Conservation (phyloP, 1,139 yeast species). For the Debaryomycetaceae sp. region DNA sequence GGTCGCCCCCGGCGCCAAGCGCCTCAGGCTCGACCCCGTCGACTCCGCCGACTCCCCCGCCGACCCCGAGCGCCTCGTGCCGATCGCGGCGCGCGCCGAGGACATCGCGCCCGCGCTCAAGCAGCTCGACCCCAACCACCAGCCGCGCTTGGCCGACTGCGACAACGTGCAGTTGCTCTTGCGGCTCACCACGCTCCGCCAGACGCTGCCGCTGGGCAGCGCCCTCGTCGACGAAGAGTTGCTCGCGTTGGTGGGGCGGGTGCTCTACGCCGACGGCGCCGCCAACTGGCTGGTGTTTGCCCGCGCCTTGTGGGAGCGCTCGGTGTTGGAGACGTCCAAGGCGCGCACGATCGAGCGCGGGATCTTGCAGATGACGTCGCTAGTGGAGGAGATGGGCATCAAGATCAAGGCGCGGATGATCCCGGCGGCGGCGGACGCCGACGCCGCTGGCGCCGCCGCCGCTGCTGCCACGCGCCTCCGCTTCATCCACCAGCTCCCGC, state of each 20-base stretch:
- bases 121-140: conserved; percentile 72
- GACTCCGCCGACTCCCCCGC: conserved; percentile 8
- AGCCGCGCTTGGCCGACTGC: conserved; percentile 65
- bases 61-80: conserved; percentile 42
- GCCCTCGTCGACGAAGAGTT: conserved; percentile 78
- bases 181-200: conserved; percentile 59
- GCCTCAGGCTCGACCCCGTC: conserved; percentile 37
- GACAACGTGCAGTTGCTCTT: conserved; percentile 73
- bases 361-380: conserved; percentile 83
- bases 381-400: conserved; percentile 85
- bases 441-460: conserved; percentile 16
- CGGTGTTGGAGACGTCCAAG: conserved; percentile 72
- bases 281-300: conserved; percentile 77
- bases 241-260: conserved; percentile 66
- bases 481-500: conserved; percentile 70
- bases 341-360: conserved; percentile 93
- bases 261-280: conserved; percentile 49
- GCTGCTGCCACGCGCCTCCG: conserved; percentile 52
- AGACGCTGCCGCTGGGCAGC: conserved; percentile 69
- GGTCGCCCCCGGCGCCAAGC: conserved; percentile 29
- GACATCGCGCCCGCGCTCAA: conserved; percentile 56
- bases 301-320: conserved; percentile 87
- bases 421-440: conserved; percentile 44
- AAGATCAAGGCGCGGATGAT: conserved; percentile 58
- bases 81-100: conserved; percentile 58